Percentiles rank a stretch among this genome's conserved stretches.
These are phyloP conservation scores for Quercus rubra DNA, from an alignment of 306 rosid species.

Conservation along the genomic window DNA sequence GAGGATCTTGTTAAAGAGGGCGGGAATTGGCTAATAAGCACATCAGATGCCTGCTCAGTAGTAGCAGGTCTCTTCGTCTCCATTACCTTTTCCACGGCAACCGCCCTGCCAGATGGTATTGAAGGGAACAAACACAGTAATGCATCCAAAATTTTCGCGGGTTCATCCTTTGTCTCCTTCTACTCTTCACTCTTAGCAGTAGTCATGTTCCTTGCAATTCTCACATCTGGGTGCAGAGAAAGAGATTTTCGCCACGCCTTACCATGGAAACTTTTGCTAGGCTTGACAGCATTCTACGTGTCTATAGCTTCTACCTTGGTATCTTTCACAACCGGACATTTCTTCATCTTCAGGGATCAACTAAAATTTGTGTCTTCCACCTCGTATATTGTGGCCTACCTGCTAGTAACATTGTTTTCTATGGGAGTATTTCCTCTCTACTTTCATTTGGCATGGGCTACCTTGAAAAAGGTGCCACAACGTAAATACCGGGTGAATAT, in stretches of 20 bases:
- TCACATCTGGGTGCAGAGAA: slow-evolving; percentile 36
- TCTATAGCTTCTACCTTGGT: slow-evolving; percentile 39
- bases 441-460: slow-evolving; percentile 38
- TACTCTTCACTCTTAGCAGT: slow-evolving; percentile 45
- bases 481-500: background rate
- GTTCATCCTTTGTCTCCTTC: slow-evolving; percentile 34
- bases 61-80: slow-evolving; percentile 57
- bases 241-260: slow-evolving; percentile 33
- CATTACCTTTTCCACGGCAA: slow-evolving; percentile 35
- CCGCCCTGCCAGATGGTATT: slow-evolving; percentile 44
- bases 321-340: slow-evolving; percentile 44
- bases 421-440: slow-evolving; percentile 43
- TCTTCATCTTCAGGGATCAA: slow-evolving; percentile 30
- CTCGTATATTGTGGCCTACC: slow-evolving; percentile 26
- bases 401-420: slow-evolving; percentile 39
- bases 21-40: slow-evolving; percentile 35
- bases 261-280: slow-evolving; percentile 38
- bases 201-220: slow-evolving; percentile 49
- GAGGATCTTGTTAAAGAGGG: slow-evolving; percentile 12
- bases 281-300: slow-evolving; percentile 40
- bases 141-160: slow-evolving; percentile 25
- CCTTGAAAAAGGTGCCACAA: slow-evolving; percentile 15
- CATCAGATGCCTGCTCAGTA: slow-evolving; percentile 52
- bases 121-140: background rate
- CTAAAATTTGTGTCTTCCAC: slow-evolving; percentile 19